Evolutionary conservation across 441 rosid genomes (phyloP), one percentile per base, ranked within the genome.

Genomic region (Populus tomentosa): DNA sequence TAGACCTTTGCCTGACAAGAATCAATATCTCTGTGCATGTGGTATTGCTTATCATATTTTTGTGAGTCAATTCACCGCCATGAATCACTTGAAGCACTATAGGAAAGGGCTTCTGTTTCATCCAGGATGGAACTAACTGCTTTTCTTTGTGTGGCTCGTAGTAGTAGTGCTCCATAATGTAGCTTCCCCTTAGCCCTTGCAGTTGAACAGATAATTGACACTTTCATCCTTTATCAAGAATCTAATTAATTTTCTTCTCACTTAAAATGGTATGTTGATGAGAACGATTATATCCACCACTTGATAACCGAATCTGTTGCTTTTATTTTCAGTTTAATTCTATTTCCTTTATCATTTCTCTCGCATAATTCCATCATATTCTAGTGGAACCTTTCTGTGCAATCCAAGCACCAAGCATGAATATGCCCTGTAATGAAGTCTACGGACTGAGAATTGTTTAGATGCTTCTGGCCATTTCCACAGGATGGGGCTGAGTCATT

Each of bases 401-500:
- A 73, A 66, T 63, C 56, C 74, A 75, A 28, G 75, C 74, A 38
- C 67, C 28, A 69, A 72, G 75, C 80, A 56, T 76, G 79, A 77
- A 61, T 78, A 77, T 42, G 81, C 84, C 80, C 53, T 67, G 78
- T 79, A 75, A 72, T 68, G 59, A 80, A 79, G 85, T 80, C 80
- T 77, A 67, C 24, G 77, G 77, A 85, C 83, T 81, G 85, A 86
- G 81, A 86, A 84, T 73, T 75, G 79, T 80, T 80, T 90, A 86
- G 91, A 84, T 81, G 81, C 78, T 77, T 85, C 85, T 81, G 87
- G 86, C 28, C 80, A 83, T 87, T 82, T 86, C 82, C 71, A 84
- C 88, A 79, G 83, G 89, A 87, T 88, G 83, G 80, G 77, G 80
- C 84, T 76, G 85, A 59, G 82, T 88, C 81, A 82, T 85, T 86